These are phyloP conservation scores for Penicillium sumatraense DNA, from an alignment of 2,329 filamentous ascomycete genomes.

Conservation along the genomic window DNA sequence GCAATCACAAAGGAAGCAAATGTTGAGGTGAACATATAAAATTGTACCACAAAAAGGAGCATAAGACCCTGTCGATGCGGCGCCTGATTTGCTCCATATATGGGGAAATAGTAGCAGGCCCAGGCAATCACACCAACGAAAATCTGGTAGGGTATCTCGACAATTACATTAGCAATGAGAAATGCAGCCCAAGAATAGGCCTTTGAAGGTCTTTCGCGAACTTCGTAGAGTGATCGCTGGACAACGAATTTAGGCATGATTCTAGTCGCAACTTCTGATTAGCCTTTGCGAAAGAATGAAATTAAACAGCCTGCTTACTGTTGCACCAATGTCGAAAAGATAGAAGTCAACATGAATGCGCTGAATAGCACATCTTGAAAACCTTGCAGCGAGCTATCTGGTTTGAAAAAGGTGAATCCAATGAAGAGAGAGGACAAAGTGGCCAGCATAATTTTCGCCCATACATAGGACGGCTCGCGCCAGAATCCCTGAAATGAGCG, in stretches of 20 bases:
- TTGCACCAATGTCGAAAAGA: slow-evolving; percentile 60
- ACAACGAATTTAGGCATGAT: slow-evolving; percentile 82
- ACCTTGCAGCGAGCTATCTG: slow-evolving; percentile 73
- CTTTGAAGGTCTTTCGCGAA: slow-evolving; percentile 81
- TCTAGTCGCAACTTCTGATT: slow-evolving; percentile 3
- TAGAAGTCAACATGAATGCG: slow-evolving; percentile 74
- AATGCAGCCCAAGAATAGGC: slow-evolving; percentile 86
- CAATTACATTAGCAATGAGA: slow-evolving; percentile 79
- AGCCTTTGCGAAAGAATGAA: background rate
- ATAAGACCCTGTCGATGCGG: slow-evolving; percentile 75
- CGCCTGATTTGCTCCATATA: slow-evolving; percentile 64
- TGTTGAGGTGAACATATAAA: slow-evolving; percentile 80
- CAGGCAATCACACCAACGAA: slow-evolving; percentile 75
- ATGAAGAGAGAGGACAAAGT: slow-evolving; percentile 69
- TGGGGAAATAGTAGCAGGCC: slow-evolving; percentile 83
- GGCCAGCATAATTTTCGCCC: slow-evolving; percentile 77
- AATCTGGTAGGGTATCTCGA: slow-evolving; percentile 84
- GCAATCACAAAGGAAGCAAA: slow-evolving; percentile 81
- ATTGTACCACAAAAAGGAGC: slow-evolving; percentile 75
- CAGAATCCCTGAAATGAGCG: slow-evolving; percentile 90
- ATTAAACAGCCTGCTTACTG: slow-evolving; percentile 56
- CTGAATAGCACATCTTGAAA: slow-evolving; percentile 86
- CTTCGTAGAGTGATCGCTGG: slow-evolving; percentile 81
- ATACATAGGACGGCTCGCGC: slow-evolving; percentile 85
- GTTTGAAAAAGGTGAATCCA: slow-evolving; percentile 78